Evolutionary conservation across 768 basidiomycete genomes (phyloP).

Genomic region (Lactarius akahatsu): DNA sequence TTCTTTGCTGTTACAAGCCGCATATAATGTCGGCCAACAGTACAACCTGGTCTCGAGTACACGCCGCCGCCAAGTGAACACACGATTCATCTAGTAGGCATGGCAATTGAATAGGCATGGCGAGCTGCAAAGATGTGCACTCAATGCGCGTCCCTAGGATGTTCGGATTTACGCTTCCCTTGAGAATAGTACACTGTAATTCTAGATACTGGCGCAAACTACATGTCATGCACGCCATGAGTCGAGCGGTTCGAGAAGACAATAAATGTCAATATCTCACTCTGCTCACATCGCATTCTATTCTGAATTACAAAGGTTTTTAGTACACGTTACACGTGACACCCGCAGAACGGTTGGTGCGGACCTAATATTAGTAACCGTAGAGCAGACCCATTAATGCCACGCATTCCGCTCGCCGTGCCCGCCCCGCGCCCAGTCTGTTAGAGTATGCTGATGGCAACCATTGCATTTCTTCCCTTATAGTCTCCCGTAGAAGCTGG

Average conservation of each 20-base stretch:
- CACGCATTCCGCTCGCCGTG: neutral
- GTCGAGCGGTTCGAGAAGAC: too few relatives aligned
- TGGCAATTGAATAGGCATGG: too few relatives aligned
- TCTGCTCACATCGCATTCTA: too few relatives aligned
- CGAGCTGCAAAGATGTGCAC: too few relatives aligned
- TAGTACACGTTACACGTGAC: neutral
- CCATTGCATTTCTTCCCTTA: neutral
- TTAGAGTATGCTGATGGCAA: neutral
- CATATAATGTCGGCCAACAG: conserved; percentile 37
- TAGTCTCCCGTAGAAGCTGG: neutral
- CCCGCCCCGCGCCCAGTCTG: neutral
- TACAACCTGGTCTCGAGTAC: conserved; percentile 52
- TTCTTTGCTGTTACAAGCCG: too few relatives aligned
- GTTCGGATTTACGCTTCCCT: too few relatives aligned
- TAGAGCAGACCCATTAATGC: neutral
- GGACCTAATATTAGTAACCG: neutral
- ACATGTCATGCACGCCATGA: too few relatives aligned
- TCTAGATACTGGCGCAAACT: too few relatives aligned
- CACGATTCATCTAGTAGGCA: conserved; percentile 48
- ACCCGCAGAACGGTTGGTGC: neutral
- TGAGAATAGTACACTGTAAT: too few relatives aligned
- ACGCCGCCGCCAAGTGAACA: conserved; percentile 60
- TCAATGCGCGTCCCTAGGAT: too few relatives aligned
- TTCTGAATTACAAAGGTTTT: too few relatives aligned
- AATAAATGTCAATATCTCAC: too few relatives aligned